A percentile compares a stretch with the other conserved stretches of the same genome.
Conservation (phyloP, 192 early-diverging fungal species). For the Funneliformis geosporum region DNA sequence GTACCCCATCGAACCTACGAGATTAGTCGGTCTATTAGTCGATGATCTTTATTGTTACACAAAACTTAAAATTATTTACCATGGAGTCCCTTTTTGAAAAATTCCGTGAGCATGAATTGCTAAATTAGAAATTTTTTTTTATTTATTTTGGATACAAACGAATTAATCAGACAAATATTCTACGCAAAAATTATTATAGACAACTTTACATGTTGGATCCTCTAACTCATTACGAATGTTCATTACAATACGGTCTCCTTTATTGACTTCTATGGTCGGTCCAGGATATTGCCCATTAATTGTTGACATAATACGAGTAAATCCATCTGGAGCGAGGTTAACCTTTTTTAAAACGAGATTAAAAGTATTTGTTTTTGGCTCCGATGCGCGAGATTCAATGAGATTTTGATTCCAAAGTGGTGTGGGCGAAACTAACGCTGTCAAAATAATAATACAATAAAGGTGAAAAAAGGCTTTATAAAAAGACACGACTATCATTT, state of each 20-base stretch:
- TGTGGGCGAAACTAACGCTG: no score
- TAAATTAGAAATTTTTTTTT: no score
- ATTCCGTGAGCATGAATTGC: constrained; percentile 72
- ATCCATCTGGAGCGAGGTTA: not conserved
- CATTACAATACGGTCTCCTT: not conserved
- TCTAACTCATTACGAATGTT: not conserved
- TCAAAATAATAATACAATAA: no score
- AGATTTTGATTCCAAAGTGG: no score
- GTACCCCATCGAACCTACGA: constrained; percentile 58
- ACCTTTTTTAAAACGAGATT: not conserved
- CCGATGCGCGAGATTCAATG: no score
- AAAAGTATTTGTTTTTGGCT: not conserved
- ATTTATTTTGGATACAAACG: no score
- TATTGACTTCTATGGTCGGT: not conserved
- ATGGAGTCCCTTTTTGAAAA: constrained; percentile 72
- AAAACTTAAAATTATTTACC: constrained; percentile 29
- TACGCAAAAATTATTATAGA: no score
- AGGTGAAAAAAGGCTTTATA: no score
- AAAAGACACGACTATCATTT: no score
- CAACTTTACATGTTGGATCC: not conserved
- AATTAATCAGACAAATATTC: no score
- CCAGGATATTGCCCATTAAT: constrained; percentile 2
- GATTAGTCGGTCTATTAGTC: no score
- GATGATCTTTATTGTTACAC: no score
- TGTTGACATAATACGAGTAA: not conserved